These are phyloP conservation scores for Blastocystis sp. DNA, from an alignment of 352 stramenopile species.

Conservation along the genomic window DNA sequence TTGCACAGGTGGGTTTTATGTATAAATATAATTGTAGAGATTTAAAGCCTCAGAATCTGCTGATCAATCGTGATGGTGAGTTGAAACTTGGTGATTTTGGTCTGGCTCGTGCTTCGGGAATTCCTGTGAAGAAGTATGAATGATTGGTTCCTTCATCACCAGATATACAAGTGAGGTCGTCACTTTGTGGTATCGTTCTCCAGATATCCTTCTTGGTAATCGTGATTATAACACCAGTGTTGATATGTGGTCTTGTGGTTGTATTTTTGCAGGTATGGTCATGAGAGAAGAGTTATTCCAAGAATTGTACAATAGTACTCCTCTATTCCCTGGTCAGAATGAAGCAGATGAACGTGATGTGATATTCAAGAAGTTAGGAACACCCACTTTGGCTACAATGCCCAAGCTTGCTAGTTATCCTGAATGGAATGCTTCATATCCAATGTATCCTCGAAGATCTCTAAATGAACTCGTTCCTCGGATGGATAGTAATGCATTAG, in stretches of 20 bases:
- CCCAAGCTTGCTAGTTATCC: constrained; percentile 59
- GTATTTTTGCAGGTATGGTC: constrained; percentile 94
- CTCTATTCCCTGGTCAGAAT: constrained; percentile 70
- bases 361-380: constrained; percentile 74
- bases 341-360: constrained; percentile 72
- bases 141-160: constrained; percentile 68
- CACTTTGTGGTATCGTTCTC: constrained; percentile 85
- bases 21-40: constrained; percentile 79
- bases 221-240: constrained; percentile 78
- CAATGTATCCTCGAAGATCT: not conserved
- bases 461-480: constrained; percentile 11
- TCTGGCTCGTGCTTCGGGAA: constrained; percentile 95
- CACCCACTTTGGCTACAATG: constrained; percentile 71
- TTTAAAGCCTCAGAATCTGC: constrained; percentile 93
- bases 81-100: constrained; percentile 99
- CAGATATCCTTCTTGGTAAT: constrained; percentile 80
- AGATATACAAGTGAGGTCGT: constrained; percentile 82
- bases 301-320: constrained; percentile 61
- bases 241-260: constrained; percentile 87
- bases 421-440: constrained; percentile 5
- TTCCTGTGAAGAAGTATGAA: constrained; percentile 75
- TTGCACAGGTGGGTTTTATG: constrained; percentile 73
- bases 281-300: constrained; percentile 63
- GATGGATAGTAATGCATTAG: constrained; percentile 17
- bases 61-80: constrained; percentile 91